A percentile compares a stretch with the other conserved stretches of the same genome.
Evolutionary conservation across 179 eudicot species (phyloP).

Genomic region (Monotropa hypopitys): DNA sequence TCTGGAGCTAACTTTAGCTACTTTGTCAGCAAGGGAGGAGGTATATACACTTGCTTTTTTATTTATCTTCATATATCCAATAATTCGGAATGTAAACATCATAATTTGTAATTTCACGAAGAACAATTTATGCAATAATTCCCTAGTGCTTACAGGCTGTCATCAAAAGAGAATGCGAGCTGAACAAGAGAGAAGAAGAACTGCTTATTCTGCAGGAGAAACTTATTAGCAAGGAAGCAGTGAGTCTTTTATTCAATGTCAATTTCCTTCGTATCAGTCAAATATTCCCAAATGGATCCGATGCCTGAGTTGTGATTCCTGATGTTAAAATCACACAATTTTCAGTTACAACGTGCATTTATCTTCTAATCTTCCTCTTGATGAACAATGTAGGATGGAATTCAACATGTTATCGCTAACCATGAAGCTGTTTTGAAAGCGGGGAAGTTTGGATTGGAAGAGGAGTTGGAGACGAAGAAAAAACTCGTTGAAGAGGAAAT

Average conservation of each 20-base stretch:
- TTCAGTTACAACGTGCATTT: not conserved
- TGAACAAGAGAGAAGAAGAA: conserved; percentile 64
- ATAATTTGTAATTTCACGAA: not conserved
- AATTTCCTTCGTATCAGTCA: not conserved
- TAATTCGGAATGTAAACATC: not conserved
- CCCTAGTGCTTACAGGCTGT: conserved; percentile 35
- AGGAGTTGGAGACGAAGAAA: conserved; percentile 42
- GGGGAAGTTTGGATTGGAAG: conserved; percentile 42
- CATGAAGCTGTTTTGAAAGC: conserved; percentile 45
- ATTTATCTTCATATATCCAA: not conserved
- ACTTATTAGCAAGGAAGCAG: conserved; percentile 50
- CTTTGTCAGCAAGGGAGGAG: conserved; percentile 76
- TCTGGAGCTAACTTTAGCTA: conserved; percentile 29
- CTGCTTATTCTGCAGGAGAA: conserved; percentile 46
- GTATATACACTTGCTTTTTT: conserved; percentile 16
- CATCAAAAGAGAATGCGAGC: conserved; percentile 39
- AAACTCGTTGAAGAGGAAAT: conserved; percentile 57
- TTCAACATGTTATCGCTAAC: conserved; percentile 40
- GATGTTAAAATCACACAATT: not conserved
- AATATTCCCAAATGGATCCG: not conserved
- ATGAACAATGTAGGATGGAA: conserved; percentile 39
- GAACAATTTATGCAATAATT: not conserved
- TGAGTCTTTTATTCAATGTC: conserved; percentile 22
- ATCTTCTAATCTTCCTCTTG: not conserved
- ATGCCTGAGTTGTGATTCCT: not conserved